phyloP scores from a whole-genome alignment of 1,284 basidiomycete genomes.

The Fomes fomentarius region DNA sequence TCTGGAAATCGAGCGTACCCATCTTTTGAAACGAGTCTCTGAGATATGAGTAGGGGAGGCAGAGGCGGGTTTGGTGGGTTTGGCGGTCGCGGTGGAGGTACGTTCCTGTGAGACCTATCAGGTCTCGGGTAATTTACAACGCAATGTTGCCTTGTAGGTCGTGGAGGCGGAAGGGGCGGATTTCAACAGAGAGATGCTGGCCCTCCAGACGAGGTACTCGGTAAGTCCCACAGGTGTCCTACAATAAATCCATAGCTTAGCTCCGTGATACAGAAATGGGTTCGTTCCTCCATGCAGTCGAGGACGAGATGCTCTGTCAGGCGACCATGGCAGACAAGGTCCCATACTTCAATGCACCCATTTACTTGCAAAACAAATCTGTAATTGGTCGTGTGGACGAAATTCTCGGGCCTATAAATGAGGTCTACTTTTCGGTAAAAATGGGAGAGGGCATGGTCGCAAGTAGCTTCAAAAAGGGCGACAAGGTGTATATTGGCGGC shows the following conservation, averaged over 20 bases:
- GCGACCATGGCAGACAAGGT: slow-evolving; percentile 89
- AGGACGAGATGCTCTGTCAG: slow-evolving; percentile 97
- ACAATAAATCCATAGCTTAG: background rate
- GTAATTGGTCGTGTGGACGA: slow-evolving; percentile 96
- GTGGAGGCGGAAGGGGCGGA: slow-evolving; percentile 38
- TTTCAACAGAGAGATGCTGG: slow-evolving; percentile 76
- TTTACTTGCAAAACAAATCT: slow-evolving; percentile 98
- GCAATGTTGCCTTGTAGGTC: slow-evolving; percentile 17
- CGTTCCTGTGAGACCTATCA: too few relatives aligned
- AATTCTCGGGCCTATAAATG: slow-evolving; percentile 97
- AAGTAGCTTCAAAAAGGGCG: slow-evolving; percentile 93
- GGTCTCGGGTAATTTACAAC: too few relatives aligned
- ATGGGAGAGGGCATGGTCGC: slow-evolving; percentile 98
- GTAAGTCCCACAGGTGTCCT: slow-evolving; percentile 43
- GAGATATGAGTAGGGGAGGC: slow-evolving; percentile 31
- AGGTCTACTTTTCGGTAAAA: slow-evolving; percentile 98
- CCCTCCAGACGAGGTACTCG: slow-evolving; percentile 84
- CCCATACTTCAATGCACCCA: slow-evolving; percentile 99
- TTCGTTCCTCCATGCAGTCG: slow-evolving; percentile 90
- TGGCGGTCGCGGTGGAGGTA: slow-evolving; percentile 31
- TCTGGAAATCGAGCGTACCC: background rate
- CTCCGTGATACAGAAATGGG: slow-evolving; percentile 70
- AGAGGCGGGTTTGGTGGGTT: slow-evolving; percentile 31
- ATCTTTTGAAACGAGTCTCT: background rate
- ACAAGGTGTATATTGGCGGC: slow-evolving; percentile 96